phyloP scores from a whole-genome alignment of 2,329 filamentous ascomycete species.

The Fusarium xyrophilum region DNA sequence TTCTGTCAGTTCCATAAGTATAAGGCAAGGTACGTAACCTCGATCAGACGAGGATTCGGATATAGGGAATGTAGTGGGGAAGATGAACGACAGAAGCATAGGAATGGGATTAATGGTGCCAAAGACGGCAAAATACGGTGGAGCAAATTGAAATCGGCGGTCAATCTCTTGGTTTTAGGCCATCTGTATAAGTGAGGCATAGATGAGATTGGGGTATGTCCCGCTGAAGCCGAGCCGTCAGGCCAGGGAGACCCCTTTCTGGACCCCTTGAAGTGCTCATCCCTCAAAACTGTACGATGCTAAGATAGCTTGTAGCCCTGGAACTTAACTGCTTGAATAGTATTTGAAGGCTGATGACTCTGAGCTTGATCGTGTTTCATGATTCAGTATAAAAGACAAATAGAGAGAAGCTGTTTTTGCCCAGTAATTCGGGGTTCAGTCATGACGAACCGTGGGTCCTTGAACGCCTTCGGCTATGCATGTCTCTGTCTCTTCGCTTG shows the following conservation, averaged over 20 bases:
- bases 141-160: slow-evolving; percentile 10
- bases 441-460: background rate
- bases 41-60: slow-evolving; percentile 28
- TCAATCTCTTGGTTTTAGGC: background rate
- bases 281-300: background rate
- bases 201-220: background rate
- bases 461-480: background rate
- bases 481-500: background rate
- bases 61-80: slow-evolving; percentile 19
- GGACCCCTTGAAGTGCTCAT: background rate
- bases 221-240: background rate
- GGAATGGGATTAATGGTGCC: background rate
- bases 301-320: too few relatives aligned
- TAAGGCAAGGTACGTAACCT: background rate
- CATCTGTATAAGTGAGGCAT: background rate
- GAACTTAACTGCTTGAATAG: background rate
- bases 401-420: background rate
- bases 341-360: background rate
- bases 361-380: background rate
- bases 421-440: background rate
- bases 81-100: slow-evolving; percentile 1
- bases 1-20: background rate
- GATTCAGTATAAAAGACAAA: background rate
- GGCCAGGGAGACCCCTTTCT: background rate
- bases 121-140: background rate